Base-by-base conservation (phyloP, 345 rosid species). In the Tarenaya hassleriana region DNA sequence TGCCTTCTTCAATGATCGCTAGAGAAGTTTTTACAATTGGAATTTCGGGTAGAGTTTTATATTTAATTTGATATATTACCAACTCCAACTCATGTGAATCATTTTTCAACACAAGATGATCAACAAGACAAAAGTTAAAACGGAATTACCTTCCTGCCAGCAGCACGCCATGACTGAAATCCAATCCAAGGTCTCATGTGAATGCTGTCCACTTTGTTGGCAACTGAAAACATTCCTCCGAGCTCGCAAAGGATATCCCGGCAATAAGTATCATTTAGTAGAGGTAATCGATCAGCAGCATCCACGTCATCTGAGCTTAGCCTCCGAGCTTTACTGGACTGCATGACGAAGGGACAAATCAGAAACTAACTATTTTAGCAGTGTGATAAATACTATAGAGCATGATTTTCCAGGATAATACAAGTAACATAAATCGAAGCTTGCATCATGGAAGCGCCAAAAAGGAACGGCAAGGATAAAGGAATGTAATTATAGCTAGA, bases 151-250 rank as follows among this genome's bases (percentile, higher is more conserved):
- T 88, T 83, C 73, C 91, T 79, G 77, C 95, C 97, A 60, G 91
- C 75, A 67, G 97, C 84, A 62, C 71, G 94, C 99, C 99, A 88
- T 63, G 99, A 92, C 60, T 92, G 99, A 70, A 92, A 92, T 47
- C 99, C 99, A 66, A 94, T 94, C 99, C 99, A 94, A 54, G 99
- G 99, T 72, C 97, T 83, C 64, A 52, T 74, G 73, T 94, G 99
- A 73, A 88, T 75, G 69, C 73, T 73, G 69, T 94, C 99, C 60
- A 94, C 88, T 80, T 56, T 78, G 50, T 78, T 80, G 59, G 99
- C 99, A 52, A 94, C 70, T 24, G 97, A 72, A 71, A 94, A 81
- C 95, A 94, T 81, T 70, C 99, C 99, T 62, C 99, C 99, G 50
- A 81, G 68, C 71, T 94, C 99, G 62, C 99, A 88, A 14, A 88